phyloP scores from a whole-genome alignment of 2,329 filamentous ascomycete genomes.

The Colletotrichum graminicola region DNA sequence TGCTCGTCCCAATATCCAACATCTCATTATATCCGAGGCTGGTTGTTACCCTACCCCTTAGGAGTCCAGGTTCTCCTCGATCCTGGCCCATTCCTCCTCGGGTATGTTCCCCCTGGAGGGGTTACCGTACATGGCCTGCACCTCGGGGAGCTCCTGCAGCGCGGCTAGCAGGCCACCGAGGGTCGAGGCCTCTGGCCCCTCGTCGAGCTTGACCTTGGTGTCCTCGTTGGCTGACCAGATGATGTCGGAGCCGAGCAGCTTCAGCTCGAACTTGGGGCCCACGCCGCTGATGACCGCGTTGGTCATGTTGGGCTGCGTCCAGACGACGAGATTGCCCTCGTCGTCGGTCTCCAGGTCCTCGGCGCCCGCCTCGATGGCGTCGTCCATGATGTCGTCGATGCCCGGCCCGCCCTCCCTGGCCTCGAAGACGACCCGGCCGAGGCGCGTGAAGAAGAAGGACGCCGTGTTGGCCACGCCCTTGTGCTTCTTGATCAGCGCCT shows the following conservation, averaged over 20 bases:
- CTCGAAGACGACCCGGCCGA: constrained; percentile 80
- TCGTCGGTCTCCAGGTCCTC: constrained; percentile 71
- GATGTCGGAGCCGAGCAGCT: constrained; percentile 81
- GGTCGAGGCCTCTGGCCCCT: constrained; percentile 64
- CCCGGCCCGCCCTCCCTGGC: constrained; percentile 56
- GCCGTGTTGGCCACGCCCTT: constrained; percentile 76
- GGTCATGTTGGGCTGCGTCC: constrained; percentile 43
- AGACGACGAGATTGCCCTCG: constrained; percentile 41
- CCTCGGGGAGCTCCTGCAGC: constrained; percentile 76
- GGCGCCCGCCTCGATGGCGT: constrained; percentile 86
- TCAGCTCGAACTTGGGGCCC: constrained; percentile 67
- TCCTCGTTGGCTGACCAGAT: constrained; percentile 88
- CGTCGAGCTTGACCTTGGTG: constrained; percentile 74
- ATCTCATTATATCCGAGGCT: neutral
- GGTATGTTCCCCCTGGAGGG: constrained; percentile 62
- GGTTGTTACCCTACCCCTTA: neutral
- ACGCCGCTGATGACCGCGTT: constrained; percentile 39
- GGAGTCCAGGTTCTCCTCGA: constrained; percentile 61
- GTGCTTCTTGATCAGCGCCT: constrained; percentile 76
- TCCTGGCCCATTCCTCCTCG: constrained; percentile 66
- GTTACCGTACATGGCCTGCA: constrained; percentile 86
- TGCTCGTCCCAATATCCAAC: neutral
- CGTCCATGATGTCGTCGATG: constrained; percentile 82
- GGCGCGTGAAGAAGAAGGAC: constrained; percentile 86
- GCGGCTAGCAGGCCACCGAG: constrained; percentile 71